Conservation (phyloP, 331 rosid species). For the Quercus tomentella region DNA sequence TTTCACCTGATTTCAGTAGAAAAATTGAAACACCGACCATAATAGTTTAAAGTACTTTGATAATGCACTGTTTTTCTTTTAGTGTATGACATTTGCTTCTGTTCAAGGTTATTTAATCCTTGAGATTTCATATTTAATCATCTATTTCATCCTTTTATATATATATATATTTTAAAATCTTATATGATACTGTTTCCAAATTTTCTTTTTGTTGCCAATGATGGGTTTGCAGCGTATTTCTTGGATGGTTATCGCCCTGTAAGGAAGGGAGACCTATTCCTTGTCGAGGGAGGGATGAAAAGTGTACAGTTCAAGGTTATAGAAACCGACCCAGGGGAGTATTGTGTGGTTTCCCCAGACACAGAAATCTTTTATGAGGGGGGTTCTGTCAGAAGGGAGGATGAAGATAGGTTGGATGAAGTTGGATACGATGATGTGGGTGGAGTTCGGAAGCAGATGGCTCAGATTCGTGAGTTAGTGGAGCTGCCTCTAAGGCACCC, state of each 20-base stretch:
- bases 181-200: neutral
- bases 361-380: slow-evolving; percentile 72
- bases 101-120: too few relatives aligned
- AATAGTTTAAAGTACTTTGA: neutral
- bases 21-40: too few relatives aligned
- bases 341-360: slow-evolving; percentile 69
- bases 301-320: slow-evolving; percentile 71
- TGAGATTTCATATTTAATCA: neutral
- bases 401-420: slow-evolving; percentile 67
- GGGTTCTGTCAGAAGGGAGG: slow-evolving; percentile 65
- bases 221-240: slow-evolving; percentile 52
- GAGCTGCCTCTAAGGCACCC: slow-evolving; percentile 80
- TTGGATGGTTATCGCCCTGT: slow-evolving; percentile 71
- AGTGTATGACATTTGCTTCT: neutral
- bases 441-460: slow-evolving; percentile 75
- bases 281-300: slow-evolving; percentile 69
- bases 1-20: too few relatives aligned
- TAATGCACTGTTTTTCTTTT: neutral
- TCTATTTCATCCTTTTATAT: neutral
- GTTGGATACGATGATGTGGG: slow-evolving; percentile 79
- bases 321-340: slow-evolving; percentile 65
- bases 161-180: too few relatives aligned
- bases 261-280: slow-evolving; percentile 67
- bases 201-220: neutral
- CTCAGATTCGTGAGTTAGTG: slow-evolving; percentile 73